Evolutionary conservation across 768 basidiomycete species (phyloP).

Genomic region (Rhizopogon vesiculosus): DNA sequence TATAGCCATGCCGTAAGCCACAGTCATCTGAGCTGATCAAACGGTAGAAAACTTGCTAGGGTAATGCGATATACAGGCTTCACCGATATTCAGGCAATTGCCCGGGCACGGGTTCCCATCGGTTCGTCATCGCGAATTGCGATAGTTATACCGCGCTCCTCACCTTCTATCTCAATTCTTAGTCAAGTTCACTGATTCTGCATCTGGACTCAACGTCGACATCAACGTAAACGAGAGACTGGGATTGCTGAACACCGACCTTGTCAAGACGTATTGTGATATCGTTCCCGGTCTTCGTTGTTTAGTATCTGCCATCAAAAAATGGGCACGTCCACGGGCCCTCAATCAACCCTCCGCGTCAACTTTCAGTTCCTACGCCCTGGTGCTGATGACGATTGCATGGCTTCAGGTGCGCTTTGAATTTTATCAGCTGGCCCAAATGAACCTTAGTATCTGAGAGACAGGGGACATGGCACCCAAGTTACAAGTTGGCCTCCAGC

Average conservation of each 20-base stretch:
- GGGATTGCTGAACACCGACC: constrained; percentile 44
- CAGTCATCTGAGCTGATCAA: background rate
- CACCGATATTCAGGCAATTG: constrained; percentile 21
- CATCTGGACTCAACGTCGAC: constrained; percentile 40
- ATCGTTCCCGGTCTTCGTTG: constrained; percentile 38
- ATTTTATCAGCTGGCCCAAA: background rate
- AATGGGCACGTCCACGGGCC: constrained; percentile 52
- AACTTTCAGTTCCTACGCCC: constrained; percentile 60
- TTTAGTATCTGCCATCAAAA: constrained; percentile 46
- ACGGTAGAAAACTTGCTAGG: constrained; percentile 26
- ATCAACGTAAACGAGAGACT: constrained; percentile 62
- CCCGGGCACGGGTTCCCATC: constrained; percentile 39
- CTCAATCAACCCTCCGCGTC: constrained; percentile 41
- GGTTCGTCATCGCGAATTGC: constrained; percentile 19
- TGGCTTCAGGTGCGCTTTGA: constrained; percentile 47
- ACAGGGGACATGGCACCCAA: constrained; percentile 42
- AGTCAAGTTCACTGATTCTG: constrained; percentile 52
- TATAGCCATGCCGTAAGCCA: background rate
- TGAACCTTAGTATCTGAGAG: constrained; percentile 25
- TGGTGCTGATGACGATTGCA: constrained; percentile 56
- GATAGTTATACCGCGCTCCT: background rate
- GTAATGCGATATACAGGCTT: constrained; percentile 32
- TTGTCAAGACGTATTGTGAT: constrained; percentile 49
- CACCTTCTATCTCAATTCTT: background rate
- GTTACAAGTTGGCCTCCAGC: constrained; percentile 36